A percentile compares a stretch with the other conserved stretches of the same genome.
Conservation (phyloP, 2,329 filamentous ascomycete species). For the Paraphaeosphaeria sporulosa region DNA sequence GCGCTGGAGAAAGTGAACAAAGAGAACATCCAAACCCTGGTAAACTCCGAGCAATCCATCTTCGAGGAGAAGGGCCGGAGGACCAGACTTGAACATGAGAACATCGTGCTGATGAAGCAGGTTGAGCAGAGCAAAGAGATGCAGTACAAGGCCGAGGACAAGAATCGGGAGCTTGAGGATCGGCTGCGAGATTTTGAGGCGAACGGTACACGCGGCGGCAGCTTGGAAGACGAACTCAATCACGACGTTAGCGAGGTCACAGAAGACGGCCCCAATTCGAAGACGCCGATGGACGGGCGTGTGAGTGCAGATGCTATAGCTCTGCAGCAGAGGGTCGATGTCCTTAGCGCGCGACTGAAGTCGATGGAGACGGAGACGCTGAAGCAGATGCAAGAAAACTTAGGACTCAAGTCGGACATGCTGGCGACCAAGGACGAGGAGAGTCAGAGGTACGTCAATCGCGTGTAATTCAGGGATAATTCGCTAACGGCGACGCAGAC, state of each 20-base stretch:
- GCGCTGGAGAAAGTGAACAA: constrained; percentile 59
- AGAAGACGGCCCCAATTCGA: constrained; percentile 32
- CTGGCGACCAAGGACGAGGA: constrained; percentile 46
- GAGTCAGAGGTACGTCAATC: constrained; percentile 35
- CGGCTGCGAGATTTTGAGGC: constrained; percentile 53
- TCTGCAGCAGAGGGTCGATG: constrained; percentile 51
- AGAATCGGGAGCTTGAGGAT: constrained; percentile 56
- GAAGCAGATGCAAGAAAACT: constrained; percentile 52
- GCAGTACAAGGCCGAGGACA: constrained; percentile 57
- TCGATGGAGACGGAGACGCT: constrained; percentile 51
- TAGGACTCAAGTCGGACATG: constrained; percentile 48
- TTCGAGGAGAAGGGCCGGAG: constrained; percentile 59
- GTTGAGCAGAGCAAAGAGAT: constrained; percentile 57
- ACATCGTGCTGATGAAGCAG: constrained; percentile 55
- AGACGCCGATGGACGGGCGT: constrained; percentile 28
- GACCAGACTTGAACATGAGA: constrained; percentile 58
- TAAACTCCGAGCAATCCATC: constrained; percentile 60
- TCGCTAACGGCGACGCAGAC: constrained; percentile 22
- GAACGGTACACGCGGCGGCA: constrained; percentile 41
- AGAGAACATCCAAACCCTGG: constrained; percentile 58
- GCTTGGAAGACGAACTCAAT: constrained; percentile 51
- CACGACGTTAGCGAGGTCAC: constrained; percentile 37
- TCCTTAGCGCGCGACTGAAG: constrained; percentile 45
- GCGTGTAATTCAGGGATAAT: not conserved
- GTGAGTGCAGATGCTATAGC: constrained; percentile 46